Evolutionary conservation across 441 rosid genomes (phyloP), one percentile per base, ranked within the genome.

Genomic region (Erodium moschatum): DNA sequence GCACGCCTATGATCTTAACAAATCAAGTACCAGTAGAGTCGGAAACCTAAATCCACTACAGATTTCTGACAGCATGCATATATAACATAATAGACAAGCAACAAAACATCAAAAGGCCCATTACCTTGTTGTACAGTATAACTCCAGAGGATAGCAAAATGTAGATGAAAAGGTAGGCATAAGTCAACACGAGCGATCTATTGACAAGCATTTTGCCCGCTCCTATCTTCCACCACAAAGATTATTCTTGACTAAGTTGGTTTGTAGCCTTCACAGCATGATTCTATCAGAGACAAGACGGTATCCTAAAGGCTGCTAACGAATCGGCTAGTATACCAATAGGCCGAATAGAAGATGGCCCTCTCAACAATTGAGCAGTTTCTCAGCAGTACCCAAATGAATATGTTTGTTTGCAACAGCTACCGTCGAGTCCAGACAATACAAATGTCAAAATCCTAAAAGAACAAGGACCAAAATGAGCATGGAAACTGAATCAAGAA

Each of bases 111-210:
- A n/a, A n/a, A n/a, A n/a, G n/a, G n/a, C n/a, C n/a, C n/a, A n/a
- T n/a, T n/a, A 91, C 98, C 96, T 94, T 94, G 84, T 94, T 94
- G 75, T 94, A 94, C 78, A 94, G 77, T 70, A 94, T 94, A 69
- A 94, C 97, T 66, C 86, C 97, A 5, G 97, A 94, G 3, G 97
- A 94, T 67, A 94, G 97, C 60, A 86, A 48, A 82, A 94, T 78
- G 91, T 94, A 94, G 78, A 89, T 80, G 33, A 94, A 77, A 24
- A 91, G 87, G 89, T 88, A 94, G 68, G 88, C 69, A 78, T 91
- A 94, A n/a, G 99, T 94, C 65, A 94, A 67, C 9, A 94, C 81
- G 54, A 86, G 92, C 9, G 96, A 83, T 82, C 82, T 87, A 84
- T 75, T 82, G 60, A 93, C 82, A 92, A 86, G 85, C 64, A 60